Conservation (phyloP, 2,329 filamentous ascomycete genomes). For the Epichloe festucae region DNA sequence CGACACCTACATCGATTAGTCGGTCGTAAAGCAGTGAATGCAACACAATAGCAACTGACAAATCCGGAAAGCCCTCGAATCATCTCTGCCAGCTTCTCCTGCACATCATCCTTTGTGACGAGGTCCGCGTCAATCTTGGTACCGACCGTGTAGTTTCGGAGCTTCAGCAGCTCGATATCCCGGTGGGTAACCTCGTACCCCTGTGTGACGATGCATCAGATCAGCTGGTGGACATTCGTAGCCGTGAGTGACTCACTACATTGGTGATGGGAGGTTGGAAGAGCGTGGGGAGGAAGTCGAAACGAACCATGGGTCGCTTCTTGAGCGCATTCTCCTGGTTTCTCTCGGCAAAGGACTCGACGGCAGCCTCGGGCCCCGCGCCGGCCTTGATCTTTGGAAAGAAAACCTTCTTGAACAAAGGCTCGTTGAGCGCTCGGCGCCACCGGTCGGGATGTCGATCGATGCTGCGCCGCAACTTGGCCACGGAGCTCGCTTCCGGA, state of each 20-base stretch:
- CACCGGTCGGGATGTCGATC: slow-evolving; percentile 59
- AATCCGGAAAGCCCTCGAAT: slow-evolving; percentile 62
- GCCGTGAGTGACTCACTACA: background rate
- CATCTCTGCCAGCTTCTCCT: slow-evolving; percentile 51
- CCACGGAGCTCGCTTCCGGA: slow-evolving; percentile 54
- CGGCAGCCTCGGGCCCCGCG: slow-evolving; percentile 35
- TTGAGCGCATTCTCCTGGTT: slow-evolving; percentile 71
- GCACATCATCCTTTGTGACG: slow-evolving; percentile 46
- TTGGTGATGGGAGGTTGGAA: background rate
- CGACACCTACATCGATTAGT: slow-evolving; percentile 38
- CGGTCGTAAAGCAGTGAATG: background rate
- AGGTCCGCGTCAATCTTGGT: slow-evolving; percentile 53
- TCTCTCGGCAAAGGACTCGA: slow-evolving; percentile 55
- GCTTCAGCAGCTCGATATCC: slow-evolving; percentile 68
- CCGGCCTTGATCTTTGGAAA: slow-evolving; percentile 30
- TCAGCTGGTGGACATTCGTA: background rate
- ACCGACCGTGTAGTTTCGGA: slow-evolving; percentile 66
- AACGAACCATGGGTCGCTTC: slow-evolving; percentile 63
- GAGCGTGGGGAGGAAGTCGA: no score
- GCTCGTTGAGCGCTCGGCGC: slow-evolving; percentile 51
- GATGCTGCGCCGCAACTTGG: slow-evolving; percentile 58
- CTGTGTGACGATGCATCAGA: slow-evolving; percentile 26
- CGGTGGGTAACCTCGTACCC: slow-evolving; percentile 62
- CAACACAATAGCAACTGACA: slow-evolving; percentile 33
- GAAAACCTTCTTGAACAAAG: slow-evolving; percentile 50